These are phyloP conservation scores for Rhodocollybia butyracea DNA, from an alignment of 768 basidiomycete genomes.

Conservation along the genomic window DNA sequence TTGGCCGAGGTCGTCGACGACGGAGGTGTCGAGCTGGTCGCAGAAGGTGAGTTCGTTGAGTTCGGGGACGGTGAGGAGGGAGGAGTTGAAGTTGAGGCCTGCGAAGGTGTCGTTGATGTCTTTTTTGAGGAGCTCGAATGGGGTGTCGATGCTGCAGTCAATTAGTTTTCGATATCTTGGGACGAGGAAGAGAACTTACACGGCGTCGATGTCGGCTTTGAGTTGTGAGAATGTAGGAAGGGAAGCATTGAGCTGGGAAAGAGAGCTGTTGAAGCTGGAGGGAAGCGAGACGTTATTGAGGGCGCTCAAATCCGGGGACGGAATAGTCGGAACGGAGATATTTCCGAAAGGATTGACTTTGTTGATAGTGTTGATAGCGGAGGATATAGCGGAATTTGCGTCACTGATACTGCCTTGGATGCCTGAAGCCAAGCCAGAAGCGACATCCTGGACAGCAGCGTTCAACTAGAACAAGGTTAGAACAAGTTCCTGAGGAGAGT, in stretches of 20 bases:
- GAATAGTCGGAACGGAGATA: conserved; percentile 68
- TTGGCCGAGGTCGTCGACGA: conserved; percentile 80
- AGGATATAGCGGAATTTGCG: conserved; percentile 67
- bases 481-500: neutral
- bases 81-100: conserved; percentile 68
- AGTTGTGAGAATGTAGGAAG: conserved; percentile 78
- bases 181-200: conserved; percentile 48
- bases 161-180: conserved; percentile 4
- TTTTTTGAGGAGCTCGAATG: conserved; percentile 83
- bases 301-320: conserved; percentile 67
- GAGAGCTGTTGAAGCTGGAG: conserved; percentile 64
- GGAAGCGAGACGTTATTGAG: conserved; percentile 82
- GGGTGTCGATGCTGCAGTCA: conserved; percentile 63
- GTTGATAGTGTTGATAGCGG: conserved; percentile 67
- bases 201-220: conserved; percentile 57
- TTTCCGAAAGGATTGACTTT: conserved; percentile 70
- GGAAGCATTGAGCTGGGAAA: conserved; percentile 75
- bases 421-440: conserved; percentile 57
- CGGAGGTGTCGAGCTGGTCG: conserved; percentile 69
- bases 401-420: conserved; percentile 69
- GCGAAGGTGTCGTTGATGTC: conserved; percentile 88
- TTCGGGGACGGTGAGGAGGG: conserved; percentile 73
- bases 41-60: conserved; percentile 75
- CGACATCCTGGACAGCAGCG: conserved; percentile 55
- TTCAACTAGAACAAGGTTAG: conserved; percentile 51